Percentiles rank a stretch among this genome's conserved stretches.
phyloP scores from a whole-genome alignment of 176 grass and related monocot genomes.

The Raddia distichophylla region DNA sequence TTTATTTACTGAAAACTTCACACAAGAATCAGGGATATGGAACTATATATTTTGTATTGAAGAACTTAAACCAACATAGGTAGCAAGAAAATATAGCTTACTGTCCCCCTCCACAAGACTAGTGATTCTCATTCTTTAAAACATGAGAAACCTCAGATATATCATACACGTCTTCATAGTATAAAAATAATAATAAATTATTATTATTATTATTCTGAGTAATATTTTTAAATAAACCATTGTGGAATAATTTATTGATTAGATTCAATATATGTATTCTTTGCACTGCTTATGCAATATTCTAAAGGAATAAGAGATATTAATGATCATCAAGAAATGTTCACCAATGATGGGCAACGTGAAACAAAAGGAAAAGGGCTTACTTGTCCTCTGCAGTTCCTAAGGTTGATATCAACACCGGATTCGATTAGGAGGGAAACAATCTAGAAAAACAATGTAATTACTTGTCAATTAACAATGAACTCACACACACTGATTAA shows the following conservation, averaged over 20 bases:
- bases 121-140: slow-evolving; percentile 24
- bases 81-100: not conserved
- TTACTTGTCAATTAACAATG: slow-evolving; percentile 31
- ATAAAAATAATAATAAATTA: too few species aligned
- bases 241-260: not conserved
- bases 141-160: slow-evolving; percentile 7
- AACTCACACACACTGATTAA: slow-evolving; percentile 3
- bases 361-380: slow-evolving; percentile 16
- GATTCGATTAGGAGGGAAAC: slow-evolving; percentile 93
- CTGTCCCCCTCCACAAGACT: not conserved
- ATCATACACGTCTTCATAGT: slow-evolving; percentile 25
- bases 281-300: slow-evolving; percentile 17
- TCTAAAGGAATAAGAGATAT: not conserved
- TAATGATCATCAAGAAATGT: slow-evolving; percentile 18
- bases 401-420: slow-evolving; percentile 85
- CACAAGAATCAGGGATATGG: not conserved
- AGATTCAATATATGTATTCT: slow-evolving; percentile 6
- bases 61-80: slow-evolving; percentile 15
- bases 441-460: slow-evolving; percentile 53
- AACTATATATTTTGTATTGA: not conserved
- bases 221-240: slow-evolving; percentile 4
- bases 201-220: not conserved
- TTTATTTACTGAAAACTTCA: not conserved
- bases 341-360: slow-evolving; percentile 30
- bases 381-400: slow-evolving; percentile 90